A percentile compares a stretch with the other conserved stretches of the same genome.
Conservation (phyloP, 306 rosid species). For the Begonia masoniana region DNA sequence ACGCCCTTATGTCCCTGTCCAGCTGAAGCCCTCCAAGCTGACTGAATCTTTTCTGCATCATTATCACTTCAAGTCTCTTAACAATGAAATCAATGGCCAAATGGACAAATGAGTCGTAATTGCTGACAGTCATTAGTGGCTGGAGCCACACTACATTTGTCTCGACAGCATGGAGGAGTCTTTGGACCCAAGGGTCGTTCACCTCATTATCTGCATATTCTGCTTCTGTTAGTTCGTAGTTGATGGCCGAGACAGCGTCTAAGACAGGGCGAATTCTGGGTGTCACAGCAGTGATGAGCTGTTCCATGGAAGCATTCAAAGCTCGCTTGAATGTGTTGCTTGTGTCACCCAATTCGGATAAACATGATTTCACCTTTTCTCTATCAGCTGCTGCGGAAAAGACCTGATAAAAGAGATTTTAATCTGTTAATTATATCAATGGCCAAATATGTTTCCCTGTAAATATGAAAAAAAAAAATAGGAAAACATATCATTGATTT, state of each 20-base stretch:
- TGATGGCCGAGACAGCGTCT: constrained; percentile 72
- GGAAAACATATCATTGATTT: too few relatives aligned
- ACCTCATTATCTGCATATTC: constrained; percentile 93
- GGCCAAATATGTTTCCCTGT: too few relatives aligned
- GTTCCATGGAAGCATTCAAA: constrained; percentile 64
- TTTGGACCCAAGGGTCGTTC: constrained; percentile 97
- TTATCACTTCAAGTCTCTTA: constrained; percentile 88
- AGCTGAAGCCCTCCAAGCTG: constrained; percentile 99
- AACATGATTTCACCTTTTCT: constrained; percentile 84
- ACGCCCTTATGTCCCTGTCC: constrained; percentile 85
- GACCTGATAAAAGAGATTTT: constrained; percentile 30
- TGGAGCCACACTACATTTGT: constrained; percentile 78
- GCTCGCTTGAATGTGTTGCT: constrained; percentile 86
- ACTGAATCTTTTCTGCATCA: constrained; percentile 93
- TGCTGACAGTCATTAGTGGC: constrained; percentile 79
- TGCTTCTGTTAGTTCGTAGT: constrained; percentile 81
- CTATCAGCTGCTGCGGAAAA: constrained; percentile 74
- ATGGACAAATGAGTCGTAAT: constrained; percentile 72
- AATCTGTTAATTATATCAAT: neutral
- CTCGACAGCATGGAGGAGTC: constrained; percentile 90
- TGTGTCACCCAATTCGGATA: constrained; percentile 80
- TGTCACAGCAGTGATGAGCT: constrained; percentile 64
- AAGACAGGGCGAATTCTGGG: constrained; percentile 76
- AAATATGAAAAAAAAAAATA: too few relatives aligned
- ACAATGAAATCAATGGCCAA: constrained; percentile 73